These are phyloP conservation scores for Hemisphaericaspora subhashii DNA, from an alignment of 1,139 yeast genomes.

Conservation along the genomic window DNA sequence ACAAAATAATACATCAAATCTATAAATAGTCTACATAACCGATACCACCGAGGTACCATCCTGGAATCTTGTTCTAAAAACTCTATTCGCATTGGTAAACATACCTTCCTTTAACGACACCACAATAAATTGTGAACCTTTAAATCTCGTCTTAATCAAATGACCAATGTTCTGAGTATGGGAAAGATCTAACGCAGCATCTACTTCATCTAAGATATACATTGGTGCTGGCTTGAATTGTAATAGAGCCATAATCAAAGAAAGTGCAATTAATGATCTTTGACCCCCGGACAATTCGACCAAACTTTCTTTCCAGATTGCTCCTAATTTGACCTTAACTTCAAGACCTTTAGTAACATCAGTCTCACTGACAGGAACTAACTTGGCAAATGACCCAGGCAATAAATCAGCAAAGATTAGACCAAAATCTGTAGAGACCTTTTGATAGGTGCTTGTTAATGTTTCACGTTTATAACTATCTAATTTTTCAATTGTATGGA, in stretches of 20 bases:
- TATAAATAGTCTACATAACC: conserved; percentile 33
- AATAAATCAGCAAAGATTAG: conserved; percentile 82
- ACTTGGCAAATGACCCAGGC: conserved; percentile 88
- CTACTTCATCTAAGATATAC: conserved; percentile 96
- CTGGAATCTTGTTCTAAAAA: conserved; percentile 90
- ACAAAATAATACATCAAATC: no score
- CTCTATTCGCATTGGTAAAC: conserved; percentile 95
- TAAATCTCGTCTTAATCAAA: conserved; percentile 88
- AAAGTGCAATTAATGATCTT: conserved; percentile 86
- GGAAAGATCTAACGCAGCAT: conserved; percentile 94
- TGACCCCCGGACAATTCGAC: conserved; percentile 98
- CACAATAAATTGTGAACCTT: conserved; percentile 94
- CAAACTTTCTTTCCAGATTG: conserved; percentile 93
- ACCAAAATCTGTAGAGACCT: conserved; percentile 90
- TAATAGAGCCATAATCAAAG: conserved; percentile 83
- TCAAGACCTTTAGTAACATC: conserved; percentile 91
- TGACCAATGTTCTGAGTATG: conserved; percentile 98
- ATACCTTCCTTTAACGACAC: conserved; percentile 97
- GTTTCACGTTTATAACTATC: conserved; percentile 88
- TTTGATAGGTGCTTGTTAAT: conserved; percentile 77
- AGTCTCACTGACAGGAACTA: conserved; percentile 75
- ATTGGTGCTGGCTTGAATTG: conserved; percentile 98
- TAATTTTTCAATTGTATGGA: conserved; percentile 80
- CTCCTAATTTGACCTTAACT: conserved; percentile 87
- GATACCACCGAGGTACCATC: conserved; percentile 95